Conservation (phyloP, 768 basidiomycete species). For the Saitozyma podzolica region DNA sequence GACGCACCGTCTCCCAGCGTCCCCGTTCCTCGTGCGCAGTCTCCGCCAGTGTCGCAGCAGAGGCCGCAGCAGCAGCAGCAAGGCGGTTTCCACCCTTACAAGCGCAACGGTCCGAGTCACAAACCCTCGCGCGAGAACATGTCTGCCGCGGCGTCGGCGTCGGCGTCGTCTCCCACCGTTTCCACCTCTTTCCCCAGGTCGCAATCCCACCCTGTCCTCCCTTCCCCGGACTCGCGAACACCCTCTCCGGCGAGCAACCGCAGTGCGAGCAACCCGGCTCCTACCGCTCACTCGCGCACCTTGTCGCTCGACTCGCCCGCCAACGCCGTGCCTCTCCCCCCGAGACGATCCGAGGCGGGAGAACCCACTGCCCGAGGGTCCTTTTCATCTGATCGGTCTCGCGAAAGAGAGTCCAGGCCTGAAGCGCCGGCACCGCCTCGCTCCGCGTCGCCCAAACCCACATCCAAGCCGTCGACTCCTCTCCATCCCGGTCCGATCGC, state of each 20-base stretch:
- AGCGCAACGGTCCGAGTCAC: slow-evolving; percentile 25
- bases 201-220: slow-evolving; percentile 11
- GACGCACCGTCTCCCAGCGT: slow-evolving; percentile 1
- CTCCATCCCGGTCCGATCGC: slow-evolving; percentile 49
- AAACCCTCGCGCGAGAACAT: slow-evolving; percentile 33
- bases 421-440: neutral
- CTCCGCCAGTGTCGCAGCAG: slow-evolving; percentile 11
- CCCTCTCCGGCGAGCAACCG: too few species aligned
- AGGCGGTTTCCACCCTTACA: slow-evolving; percentile 40
- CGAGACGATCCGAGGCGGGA: too few species aligned
- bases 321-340: too few species aligned
- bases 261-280: too few species aligned
- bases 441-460: slow-evolving; percentile 13
- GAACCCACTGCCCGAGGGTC: too few species aligned
- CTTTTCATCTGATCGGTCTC: too few species aligned
- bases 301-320: too few species aligned
- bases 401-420: neutral
- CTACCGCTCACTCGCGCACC: too few species aligned
- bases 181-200: slow-evolving; percentile 4
- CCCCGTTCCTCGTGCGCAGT: neutral
- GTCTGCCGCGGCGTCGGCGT: slow-evolving; percentile 16
- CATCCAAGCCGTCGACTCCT: slow-evolving; percentile 18
- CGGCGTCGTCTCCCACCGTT: slow-evolving; percentile 9
- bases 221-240: neutral
- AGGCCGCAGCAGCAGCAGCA: slow-evolving; percentile 18